Base-by-base conservation (phyloP, 768 basidiomycete species). In the Phanerochaete carnosa region DNA sequence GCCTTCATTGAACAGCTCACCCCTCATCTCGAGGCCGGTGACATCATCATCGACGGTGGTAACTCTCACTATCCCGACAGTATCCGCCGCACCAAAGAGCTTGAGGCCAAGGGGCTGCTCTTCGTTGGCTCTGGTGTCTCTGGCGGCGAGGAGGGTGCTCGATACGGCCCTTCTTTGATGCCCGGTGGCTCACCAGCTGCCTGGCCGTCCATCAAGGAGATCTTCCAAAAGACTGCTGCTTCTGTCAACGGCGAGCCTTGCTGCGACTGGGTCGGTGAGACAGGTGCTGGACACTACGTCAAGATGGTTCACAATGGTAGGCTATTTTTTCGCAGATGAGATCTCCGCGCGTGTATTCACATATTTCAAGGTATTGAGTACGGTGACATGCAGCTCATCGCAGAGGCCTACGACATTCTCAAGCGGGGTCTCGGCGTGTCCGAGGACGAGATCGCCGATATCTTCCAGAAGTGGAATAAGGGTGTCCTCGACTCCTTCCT, bases 401-500 rank as follows among this genome's bases (percentile, higher is more conserved):
- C 94, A 62, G 97, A 99, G 78, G 95, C 94, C 5, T 99, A 99
- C 75, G 96, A 98, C 74, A 97, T 99, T 77, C 88, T 99, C 73
- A 94, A 94, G 82, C 92, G 94, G 67, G 96, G 96, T 63, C 89
- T 98, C 68, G 93, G 89, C 65, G 81, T 96, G 59, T 49, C 73
- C 33, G 94, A 97, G 71, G 80, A 81, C 61, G 97, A 99, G 77
- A 98, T 99, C 65, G 90, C 95, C 62, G 89, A 88, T 65, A 95
- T 98, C 75, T 98, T 99, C 79, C 73, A 82, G 56, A 92, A 82
- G 72, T 96, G 94, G 97, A 98, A 99, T 84, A 95, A 85, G 79
- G 95, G 97, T 71, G 95, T 99, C 71, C 92, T 99, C 59, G 96
- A 99, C 80, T 98, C 97, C 45, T 99, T 97, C 92, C 83, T 99